phyloP scores from a whole-genome alignment of 164 flowering plant genomes.

The Piper betle region DNA sequence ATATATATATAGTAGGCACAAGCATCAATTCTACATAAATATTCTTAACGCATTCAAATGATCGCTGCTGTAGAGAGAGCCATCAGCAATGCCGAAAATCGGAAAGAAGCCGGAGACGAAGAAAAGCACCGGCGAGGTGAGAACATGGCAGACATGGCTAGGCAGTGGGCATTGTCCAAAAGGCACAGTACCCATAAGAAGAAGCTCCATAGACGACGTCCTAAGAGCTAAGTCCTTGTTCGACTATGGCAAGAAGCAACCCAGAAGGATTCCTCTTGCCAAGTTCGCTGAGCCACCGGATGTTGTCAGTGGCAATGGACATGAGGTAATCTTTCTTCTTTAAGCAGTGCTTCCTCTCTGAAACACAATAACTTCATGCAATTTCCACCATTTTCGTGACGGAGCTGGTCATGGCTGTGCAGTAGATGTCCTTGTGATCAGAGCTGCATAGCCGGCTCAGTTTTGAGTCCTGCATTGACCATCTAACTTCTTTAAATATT shows the following conservation, averaged over 20 bases:
- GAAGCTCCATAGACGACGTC: slow-evolving; percentile 2
- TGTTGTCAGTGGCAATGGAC: slow-evolving; percentile 82
- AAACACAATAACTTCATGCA: too few relatives aligned
- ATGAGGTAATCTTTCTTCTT: slow-evolving; percentile 88
- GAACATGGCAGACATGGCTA: slow-evolving; percentile 89
- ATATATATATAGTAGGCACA: too few relatives aligned
- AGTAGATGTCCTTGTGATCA: too few relatives aligned
- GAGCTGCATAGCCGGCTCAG: too few relatives aligned
- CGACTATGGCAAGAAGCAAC: slow-evolving; percentile 29
- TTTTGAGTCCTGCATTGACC: too few relatives aligned
- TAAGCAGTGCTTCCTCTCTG: too few relatives aligned
- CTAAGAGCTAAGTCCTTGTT: slow-evolving; percentile 2
- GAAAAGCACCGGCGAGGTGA: slow-evolving; percentile 5
- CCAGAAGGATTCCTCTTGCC: slow-evolving; percentile 6
- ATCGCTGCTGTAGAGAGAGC: slow-evolving; percentile 6
- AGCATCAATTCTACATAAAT: too few relatives aligned
- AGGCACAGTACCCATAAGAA: background rate
- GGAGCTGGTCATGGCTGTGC: too few relatives aligned
- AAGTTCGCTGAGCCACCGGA: slow-evolving; percentile 54
- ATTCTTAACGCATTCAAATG: too few relatives aligned
- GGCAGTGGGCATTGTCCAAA: slow-evolving; percentile 20
- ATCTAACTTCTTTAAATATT: too few relatives aligned
- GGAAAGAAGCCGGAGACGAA: slow-evolving; percentile 3
- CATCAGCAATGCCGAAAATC: slow-evolving; percentile 5
- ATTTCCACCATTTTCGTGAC: too few relatives aligned